phyloP scores from a whole-genome alignment of 768 basidiomycete species.

The Amyloporia xantha region DNA sequence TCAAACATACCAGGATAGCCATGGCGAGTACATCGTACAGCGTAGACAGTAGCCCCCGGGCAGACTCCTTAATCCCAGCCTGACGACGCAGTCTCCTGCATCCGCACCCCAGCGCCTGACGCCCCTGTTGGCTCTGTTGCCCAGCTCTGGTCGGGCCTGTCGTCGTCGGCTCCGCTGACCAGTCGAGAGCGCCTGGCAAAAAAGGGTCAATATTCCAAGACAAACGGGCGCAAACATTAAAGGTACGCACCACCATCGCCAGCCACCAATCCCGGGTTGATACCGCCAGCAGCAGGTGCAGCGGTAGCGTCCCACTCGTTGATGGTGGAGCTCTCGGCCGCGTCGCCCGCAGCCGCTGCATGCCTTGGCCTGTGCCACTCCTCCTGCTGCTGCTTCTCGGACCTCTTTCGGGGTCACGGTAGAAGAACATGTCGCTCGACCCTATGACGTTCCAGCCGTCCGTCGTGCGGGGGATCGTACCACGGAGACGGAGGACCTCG shows the following conservation, averaged over 20 bases:
- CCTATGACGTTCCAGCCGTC: slow-evolving; percentile 99
- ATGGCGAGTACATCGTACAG: too few species aligned
- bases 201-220: neutral
- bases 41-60: too few species aligned
- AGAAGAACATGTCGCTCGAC: slow-evolving; percentile 99
- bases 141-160: slow-evolving; percentile 29
- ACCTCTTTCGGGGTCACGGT: slow-evolving; percentile 99
- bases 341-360: slow-evolving; percentile 51
- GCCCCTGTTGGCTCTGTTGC: slow-evolving; percentile 26
- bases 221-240: too few species aligned
- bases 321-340: slow-evolving; percentile 42
- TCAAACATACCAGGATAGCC: too few species aligned
- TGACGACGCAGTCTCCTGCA: slow-evolving; percentile 11
- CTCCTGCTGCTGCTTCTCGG: slow-evolving; percentile 94
- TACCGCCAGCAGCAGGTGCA: slow-evolving; percentile 59
- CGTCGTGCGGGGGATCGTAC: slow-evolving; percentile 83
- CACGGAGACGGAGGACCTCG: slow-evolving; percentile 93
- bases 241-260: slow-evolving; percentile 46
- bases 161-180: slow-evolving; percentile 77
- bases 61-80: slow-evolving; percentile 26
- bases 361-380: slow-evolving; percentile 87
- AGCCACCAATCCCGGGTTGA: slow-evolving; percentile 72
- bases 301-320: slow-evolving; percentile 74
- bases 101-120: slow-evolving; percentile 27
- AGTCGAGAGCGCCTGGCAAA: slow-evolving; percentile 67